Evolutionary conservation across 352 stramenopile species (phyloP), one percentile per base, ranked within the genome.

Genomic region (Phytophthora lateralis): DNA sequence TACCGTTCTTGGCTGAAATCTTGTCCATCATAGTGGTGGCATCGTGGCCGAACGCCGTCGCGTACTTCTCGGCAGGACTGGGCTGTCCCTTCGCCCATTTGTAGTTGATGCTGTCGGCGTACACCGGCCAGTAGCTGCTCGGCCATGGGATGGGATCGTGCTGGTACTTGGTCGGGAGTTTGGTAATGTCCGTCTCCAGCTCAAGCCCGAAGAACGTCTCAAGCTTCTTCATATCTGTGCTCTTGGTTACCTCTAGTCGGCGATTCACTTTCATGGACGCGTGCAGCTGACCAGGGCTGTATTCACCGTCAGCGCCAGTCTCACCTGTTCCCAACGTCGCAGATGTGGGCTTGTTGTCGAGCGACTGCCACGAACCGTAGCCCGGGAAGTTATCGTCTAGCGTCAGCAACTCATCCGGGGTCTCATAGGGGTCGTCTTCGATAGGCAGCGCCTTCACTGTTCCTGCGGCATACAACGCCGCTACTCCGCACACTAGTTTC

Each of bases 61-160:
- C 78, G 60, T 88, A 88, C 63, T 84, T 84, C 42, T 85, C 76
- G 0, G 76, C 62, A 6, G 78, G 64, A 48, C 78, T 84, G 15
- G 62, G 61, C 34, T 67, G 54, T 24, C 46, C 52, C 20, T 75
- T 71, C 3, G 54, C 34, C 79, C 79, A 91, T 27, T 53, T 47
- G 60, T 78, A 82, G 48, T 89, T 89, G 58, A 91, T 82, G 38
- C 78, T 79, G 65, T 91, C 80, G 15, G 71, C 65, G 54, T 76
- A 88, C 45, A 75, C 53, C 1, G 82, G 80, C 82, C 82, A 91
- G 64, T 90, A 91, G 66, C 82, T 90, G 42, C 69, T 73, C 1
- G 82, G 80, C 82, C 82, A 91, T 41, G 78, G 71, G 49, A 82
- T 75, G 17, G 76, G 76, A 24, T 78, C 37, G 59, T 72, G 68